A percentile compares a stretch with the other conserved stretches of the same genome.
These are phyloP conservation scores for Solanum pimpinellifolium DNA, from an alignment of 257 asterid genomes.

Conservation along the genomic window DNA sequence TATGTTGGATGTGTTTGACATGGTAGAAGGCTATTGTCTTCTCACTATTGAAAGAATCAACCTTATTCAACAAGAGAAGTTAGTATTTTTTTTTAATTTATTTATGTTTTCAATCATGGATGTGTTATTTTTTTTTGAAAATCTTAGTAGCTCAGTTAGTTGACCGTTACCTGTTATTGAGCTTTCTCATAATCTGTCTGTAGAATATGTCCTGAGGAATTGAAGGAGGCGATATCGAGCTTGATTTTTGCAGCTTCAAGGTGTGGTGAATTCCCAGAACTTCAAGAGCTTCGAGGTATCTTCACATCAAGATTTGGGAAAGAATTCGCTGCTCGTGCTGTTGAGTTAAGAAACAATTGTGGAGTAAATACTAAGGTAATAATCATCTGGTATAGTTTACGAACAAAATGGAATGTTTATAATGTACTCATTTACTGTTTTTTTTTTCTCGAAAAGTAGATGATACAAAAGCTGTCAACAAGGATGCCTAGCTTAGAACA, in stretches of 20 bases:
- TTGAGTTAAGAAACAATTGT: conserved; percentile 70
- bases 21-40: conserved; percentile 60
- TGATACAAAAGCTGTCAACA: conserved; percentile 74
- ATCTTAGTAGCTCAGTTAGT: neutral
- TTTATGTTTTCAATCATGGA: neutral
- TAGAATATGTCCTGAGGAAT: conserved; percentile 76
- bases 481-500: conserved; percentile 54
- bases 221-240: conserved; percentile 56
- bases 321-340: conserved; percentile 58
- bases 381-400: neutral
- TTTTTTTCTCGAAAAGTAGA: conserved; percentile 9
- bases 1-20: conserved; percentile 60
- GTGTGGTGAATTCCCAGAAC: conserved; percentile 95
- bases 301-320: conserved; percentile 48
- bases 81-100: neutral
- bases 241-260: conserved; percentile 70
- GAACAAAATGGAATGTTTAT: neutral
- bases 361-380: conserved; percentile 74
- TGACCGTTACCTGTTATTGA: neutral
- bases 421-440: neutral
- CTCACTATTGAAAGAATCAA: conserved; percentile 46
- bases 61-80: conserved; percentile 61
- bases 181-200: neutral
- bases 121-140: neutral
- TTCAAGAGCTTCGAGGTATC: conserved; percentile 52